Conservation (phyloP, 1,284 basidiomycete species). For the Ceratobasidium papillatum region DNA sequence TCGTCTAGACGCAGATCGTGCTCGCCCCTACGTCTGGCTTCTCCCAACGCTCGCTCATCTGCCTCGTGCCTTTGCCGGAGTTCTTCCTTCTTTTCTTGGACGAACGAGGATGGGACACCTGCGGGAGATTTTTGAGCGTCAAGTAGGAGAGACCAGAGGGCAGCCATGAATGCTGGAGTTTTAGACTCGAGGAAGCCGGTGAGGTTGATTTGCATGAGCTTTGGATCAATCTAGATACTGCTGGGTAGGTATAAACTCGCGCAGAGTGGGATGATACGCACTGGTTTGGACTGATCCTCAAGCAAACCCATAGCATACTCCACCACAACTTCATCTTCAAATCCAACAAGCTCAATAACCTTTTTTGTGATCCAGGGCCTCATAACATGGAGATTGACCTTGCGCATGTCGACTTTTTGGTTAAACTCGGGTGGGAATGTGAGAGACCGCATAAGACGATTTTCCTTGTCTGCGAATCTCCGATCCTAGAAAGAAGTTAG, state of each 20-base stretch:
- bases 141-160: constrained; percentile 88
- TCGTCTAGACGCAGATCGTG: constrained; percentile 65
- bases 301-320: constrained; percentile 95
- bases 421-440: constrained; percentile 92
- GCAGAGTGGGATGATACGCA: constrained; percentile 54
- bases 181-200: constrained; percentile 83
- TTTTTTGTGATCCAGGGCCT: constrained; percentile 94
- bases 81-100: constrained; percentile 96
- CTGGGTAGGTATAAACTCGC: constrained; percentile 57
- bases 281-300: constrained; percentile 85
- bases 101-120: constrained; percentile 91
- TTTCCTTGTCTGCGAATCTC: constrained; percentile 95
- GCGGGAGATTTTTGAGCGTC: constrained; percentile 90
- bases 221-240: constrained; percentile 73
- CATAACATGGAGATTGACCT: constrained; percentile 90
- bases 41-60: constrained; percentile 73
- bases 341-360: constrained; percentile 86
- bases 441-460: constrained; percentile 84
- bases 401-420: constrained; percentile 94
- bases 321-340: constrained; percentile 96
- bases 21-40: constrained; percentile 68
- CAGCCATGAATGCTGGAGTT: constrained; percentile 85
- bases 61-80: constrained; percentile 76
- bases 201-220: constrained; percentile 93
- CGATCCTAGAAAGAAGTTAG: constrained; percentile 68